Evolutionary conservation across 2,329 filamentous ascomycete genomes (phyloP).

Genomic region (Ophiostoma ips): DNA sequence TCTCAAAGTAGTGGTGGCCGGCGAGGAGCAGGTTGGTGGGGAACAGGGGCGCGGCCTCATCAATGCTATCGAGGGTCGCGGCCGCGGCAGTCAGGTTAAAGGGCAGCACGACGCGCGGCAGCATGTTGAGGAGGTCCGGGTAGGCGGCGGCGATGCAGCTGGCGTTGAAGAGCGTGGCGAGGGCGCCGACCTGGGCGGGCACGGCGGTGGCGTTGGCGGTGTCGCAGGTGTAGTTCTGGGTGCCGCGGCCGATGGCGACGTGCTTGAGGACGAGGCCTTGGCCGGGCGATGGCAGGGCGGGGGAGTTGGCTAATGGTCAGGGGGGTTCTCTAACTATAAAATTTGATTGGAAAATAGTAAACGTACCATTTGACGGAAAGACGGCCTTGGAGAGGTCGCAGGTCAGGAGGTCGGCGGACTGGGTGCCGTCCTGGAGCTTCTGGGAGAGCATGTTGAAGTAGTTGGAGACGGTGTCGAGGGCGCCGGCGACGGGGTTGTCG

Average conservation of each 20-base stretch:
- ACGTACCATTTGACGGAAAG: constrained; percentile 31
- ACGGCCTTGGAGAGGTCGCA: constrained; percentile 42
- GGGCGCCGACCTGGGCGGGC: constrained; percentile 56
- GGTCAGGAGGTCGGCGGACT: constrained; percentile 26
- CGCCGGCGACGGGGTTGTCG: constrained; percentile 25
- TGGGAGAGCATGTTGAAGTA: constrained; percentile 47
- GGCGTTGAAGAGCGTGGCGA: constrained; percentile 78
- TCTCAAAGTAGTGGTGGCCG: constrained; percentile 68
- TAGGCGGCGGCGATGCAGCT: constrained; percentile 62
- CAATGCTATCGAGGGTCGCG: constrained; percentile 17
- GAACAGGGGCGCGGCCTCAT: constrained; percentile 25
- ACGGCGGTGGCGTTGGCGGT: constrained; percentile 41
- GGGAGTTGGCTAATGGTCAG: no score
- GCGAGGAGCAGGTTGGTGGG: constrained; percentile 50
- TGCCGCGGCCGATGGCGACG: constrained; percentile 76
- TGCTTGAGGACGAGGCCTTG: constrained; percentile 53
- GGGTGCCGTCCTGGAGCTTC: constrained; percentile 37
- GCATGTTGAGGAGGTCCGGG: constrained; percentile 48
- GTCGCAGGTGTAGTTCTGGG: constrained; percentile 86
- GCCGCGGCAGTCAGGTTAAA: constrained; percentile 38
- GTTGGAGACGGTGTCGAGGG: constrained; percentile 35
- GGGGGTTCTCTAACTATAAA: no score
- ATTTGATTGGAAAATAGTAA: no score
- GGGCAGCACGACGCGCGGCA: constrained; percentile 55
- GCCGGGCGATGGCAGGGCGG: constrained; percentile 34